Evolutionary conservation across 2,329 filamentous ascomycete genomes (phyloP).

Genomic region (Pestalotiopsis sp.): DNA sequence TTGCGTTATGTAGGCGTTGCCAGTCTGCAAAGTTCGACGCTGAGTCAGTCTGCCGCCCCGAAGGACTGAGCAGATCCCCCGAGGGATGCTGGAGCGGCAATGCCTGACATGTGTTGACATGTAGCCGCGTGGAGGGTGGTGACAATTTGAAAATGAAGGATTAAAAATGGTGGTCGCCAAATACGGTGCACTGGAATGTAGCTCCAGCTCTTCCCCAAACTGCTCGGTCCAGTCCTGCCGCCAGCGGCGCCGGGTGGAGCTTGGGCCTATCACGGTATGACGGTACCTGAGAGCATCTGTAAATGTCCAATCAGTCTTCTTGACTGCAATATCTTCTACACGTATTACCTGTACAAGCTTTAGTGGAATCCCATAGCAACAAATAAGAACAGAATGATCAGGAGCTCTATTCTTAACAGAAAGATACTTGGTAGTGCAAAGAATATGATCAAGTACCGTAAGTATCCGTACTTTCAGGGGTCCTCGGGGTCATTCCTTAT

Average conservation of each 20-base stretch:
- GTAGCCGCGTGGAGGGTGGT: slow-evolving; percentile 24
- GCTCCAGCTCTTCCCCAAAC: neutral
- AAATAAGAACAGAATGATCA: too few species aligned
- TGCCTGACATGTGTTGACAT: slow-evolving; percentile 37
- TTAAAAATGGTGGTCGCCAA: neutral
- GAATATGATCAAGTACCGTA: neutral
- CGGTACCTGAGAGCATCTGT: neutral
- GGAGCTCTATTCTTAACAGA: too few species aligned
- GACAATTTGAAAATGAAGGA: neutral
- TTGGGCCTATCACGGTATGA: neutral
- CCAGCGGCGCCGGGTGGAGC: neutral
- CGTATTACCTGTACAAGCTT: too few species aligned
- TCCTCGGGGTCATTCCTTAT: slow-evolving; percentile 7
- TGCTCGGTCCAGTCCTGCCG: neutral
- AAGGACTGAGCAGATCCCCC: slow-evolving; percentile 27
- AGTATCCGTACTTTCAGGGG: neutral
- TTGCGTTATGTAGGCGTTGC: slow-evolving; percentile 12
- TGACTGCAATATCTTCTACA: too few species aligned
- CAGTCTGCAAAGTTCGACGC: slow-evolving; percentile 19
- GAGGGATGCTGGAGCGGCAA: slow-evolving; percentile 29
- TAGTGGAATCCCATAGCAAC: too few species aligned
- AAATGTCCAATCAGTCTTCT: too few species aligned
- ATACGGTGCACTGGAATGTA: neutral
- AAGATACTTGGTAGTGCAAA: neutral
- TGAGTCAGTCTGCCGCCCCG: slow-evolving; percentile 19